phyloP scores from a whole-genome alignment of 441 rosid species.

The Sinapis alba region DNA sequence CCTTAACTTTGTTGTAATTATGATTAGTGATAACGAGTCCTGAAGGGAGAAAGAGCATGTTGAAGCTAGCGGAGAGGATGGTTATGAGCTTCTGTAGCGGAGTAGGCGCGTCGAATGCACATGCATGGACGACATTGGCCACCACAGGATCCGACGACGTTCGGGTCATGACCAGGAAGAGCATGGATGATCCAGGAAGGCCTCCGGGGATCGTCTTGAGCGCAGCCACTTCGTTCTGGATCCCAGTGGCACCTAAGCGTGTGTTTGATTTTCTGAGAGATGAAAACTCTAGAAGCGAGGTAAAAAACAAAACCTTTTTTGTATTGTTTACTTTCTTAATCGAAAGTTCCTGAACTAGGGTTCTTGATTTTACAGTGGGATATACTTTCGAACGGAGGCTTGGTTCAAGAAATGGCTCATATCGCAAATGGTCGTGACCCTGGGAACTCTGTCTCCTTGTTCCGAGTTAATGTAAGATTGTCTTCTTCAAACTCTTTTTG shows the following conservation, averaged over 20 bases:
- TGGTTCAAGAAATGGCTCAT: conserved; percentile 93
- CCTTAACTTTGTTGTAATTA: not conserved
- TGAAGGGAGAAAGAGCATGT: conserved; percentile 88
- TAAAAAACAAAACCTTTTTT: not conserved
- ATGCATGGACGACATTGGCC: conserved; percentile 82
- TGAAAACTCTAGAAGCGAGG: conserved; percentile 61
- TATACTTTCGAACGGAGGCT: conserved; percentile 89
- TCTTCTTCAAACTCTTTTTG: not conserved
- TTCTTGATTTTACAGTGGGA: conserved; percentile 69
- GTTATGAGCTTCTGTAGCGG: conserved; percentile 84
- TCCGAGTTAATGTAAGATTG: conserved; percentile 74
- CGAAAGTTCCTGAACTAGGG: not conserved
- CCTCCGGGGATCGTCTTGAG: conserved; percentile 70
- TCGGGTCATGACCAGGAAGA: conserved; percentile 88
- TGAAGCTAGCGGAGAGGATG: conserved; percentile 93
- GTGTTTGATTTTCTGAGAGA: conserved; percentile 60
- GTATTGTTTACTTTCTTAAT: not conserved
- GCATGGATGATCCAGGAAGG: conserved; percentile 64
- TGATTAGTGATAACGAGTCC: conserved; percentile 68
- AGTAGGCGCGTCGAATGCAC: conserved; percentile 86
- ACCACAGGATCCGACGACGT: conserved; percentile 82
- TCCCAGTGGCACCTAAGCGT: conserved; percentile 51
- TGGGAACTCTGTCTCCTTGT: conserved; percentile 80
- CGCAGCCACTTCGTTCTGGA: conserved; percentile 68
- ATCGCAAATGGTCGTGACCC: conserved; percentile 94